Base-by-base conservation (phyloP, 371 early-diverging fungal species). In the Rhizopus stolonifer region DNA sequence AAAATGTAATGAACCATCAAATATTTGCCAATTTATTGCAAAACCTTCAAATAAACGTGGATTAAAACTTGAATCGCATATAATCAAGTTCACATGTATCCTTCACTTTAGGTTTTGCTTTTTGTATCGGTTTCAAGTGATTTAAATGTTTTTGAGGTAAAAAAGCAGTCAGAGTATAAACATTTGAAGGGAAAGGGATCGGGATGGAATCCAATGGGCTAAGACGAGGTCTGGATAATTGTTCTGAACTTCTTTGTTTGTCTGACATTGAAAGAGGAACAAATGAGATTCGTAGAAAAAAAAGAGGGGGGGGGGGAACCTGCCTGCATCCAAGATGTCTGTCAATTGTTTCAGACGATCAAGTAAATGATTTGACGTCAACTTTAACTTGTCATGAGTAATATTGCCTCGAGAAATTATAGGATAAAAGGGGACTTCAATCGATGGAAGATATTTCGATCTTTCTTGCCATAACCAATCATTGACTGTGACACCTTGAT, bases 1-100 rank as follows among this genome's bases (percentile, higher is more conserved):
- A 63, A 10, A 26, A 58, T 3, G 58, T 54, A 17, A 46, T 58
- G n/a, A 49, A 48, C 26, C 50, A 26, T 0, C 49, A 43, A 25
- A 31, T 34, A 2, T 33, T 63, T 7, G 42, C 19, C 5, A 9
- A 22, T 29, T 32, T 63, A 33, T 58, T 63, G 48, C 43, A 45
- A 11, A 34, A 48, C 9, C 48, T 54, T 29, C 2, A 21, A 24
- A 40, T 42, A 36, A 36, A 36, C 14, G 36, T 11, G 13, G 21
- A 49, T 50, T 29, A 25, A 46, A 56, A 18, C 31, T 43, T 40
- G 39, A 56, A 56, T 22, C 57, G 18, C 1, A 29, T 3, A 19
- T 26, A 24, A 22, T 50, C 50, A 18, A 56, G 17, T 38, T 56
- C 57, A n/a, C 46, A 50, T 21, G 14, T 13, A 9, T 43, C 26